These are phyloP conservation scores for Prosopis cineraria DNA, from an alignment of 306 rosid genomes.

Conservation along the genomic window DNA sequence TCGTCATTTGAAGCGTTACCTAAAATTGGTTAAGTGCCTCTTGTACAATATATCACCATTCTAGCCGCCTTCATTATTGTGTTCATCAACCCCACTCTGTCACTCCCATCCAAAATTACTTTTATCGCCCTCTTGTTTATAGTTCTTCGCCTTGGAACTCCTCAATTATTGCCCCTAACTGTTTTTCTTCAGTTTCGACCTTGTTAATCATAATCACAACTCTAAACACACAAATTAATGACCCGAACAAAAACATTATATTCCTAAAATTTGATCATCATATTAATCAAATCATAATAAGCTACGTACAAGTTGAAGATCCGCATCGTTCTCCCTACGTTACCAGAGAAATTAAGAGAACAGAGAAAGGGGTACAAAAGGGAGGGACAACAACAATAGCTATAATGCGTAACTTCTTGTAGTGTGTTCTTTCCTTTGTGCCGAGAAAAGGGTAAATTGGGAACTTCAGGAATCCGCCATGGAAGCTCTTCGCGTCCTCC, in stretches of 20 bases:
- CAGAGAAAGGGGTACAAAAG: neutral
- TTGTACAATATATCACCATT: neutral
- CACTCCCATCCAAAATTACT: neutral
- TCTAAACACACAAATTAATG: neutral
- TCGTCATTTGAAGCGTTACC: neutral
- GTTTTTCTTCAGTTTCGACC: neutral
- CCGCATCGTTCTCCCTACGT: neutral
- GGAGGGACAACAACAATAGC: neutral
- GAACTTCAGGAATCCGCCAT: constrained; percentile 16
- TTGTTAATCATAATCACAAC: neutral
- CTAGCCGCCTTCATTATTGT: neutral
- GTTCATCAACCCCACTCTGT: constrained; percentile 1
- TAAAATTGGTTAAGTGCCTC: neutral
- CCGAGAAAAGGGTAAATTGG: constrained; percentile 28
- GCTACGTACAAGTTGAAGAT: constrained; percentile 10
- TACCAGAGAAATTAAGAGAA: neutral
- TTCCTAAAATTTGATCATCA: neutral
- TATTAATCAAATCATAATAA: neutral
- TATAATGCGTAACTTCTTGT: neutral
- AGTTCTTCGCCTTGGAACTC: neutral
- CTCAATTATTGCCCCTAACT: constrained; percentile 4
- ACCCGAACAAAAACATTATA: neutral
- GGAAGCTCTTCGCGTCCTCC: neutral
- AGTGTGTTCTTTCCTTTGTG: neutral
- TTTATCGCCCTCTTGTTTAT: neutral